Evolutionary conservation across 1,284 basidiomycete species (phyloP), one percentile per base, ranked within the genome.

Genomic region (Fomitiporia mediterranea): DNA sequence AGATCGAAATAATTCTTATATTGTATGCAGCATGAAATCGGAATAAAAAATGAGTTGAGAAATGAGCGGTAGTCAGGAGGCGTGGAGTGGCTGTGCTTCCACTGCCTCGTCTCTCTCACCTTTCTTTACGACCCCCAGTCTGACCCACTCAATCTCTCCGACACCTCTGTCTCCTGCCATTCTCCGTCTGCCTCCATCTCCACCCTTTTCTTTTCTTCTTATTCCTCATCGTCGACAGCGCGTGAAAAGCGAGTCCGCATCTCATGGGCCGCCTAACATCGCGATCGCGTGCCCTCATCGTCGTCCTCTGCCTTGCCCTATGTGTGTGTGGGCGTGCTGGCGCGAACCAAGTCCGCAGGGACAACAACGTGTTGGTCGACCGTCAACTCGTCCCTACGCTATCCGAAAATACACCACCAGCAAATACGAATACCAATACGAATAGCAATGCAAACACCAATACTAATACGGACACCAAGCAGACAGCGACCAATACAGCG

Each of bases 401-500:
- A 9, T 43, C 21, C 19, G 15, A 35, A 17, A 32, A 17, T 39
- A 8, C 47, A 13, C 15, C 52, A 25, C 35, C 13, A 23, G 42
- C 55, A n/a, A 21, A 37, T 32, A 35, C 52, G 8, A 35, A 17
- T 46, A 23, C 64, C 8, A 43, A 61, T 25, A 59, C 67, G 30
- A 1, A 66, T 11, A 32, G 61, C 21, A 25, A 30, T n/a, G 55
- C 60, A n/a, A 17, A 44, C 32, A 35, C 52, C 13, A 35, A n/a
- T 47, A 27, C 64, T 13, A 39, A 61, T 19, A 58, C 67, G 30
- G 1, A 65, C 15, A 32, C 61, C 19, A 21, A 64, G 8, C 61
- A 63, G 21, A 52, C 60, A 7, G 53, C 62, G 15, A 35, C 60
- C 17, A 30, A 28, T 30, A 48, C 35, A 17, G 46, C 52, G 35